Base-by-base conservation (phyloP, 2,329 filamentous ascomycete genomes). In the Epichloe uncinata region DNA sequence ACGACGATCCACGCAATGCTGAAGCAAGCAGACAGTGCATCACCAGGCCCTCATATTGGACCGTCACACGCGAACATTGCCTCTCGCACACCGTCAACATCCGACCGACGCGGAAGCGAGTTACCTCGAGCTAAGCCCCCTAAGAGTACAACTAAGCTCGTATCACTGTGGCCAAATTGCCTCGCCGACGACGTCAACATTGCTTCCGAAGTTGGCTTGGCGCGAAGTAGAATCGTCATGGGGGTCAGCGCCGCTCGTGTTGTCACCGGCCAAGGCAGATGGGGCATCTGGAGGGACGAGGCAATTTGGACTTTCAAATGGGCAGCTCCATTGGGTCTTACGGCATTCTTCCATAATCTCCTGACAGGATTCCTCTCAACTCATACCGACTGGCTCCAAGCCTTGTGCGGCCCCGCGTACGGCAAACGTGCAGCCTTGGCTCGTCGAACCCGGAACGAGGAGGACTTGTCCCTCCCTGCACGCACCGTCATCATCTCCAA, bases 221-320 rank as follows among this genome's bases (percentile, higher is more conserved):
- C 84, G 5, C 75, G 81, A 34, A 71, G 77, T 48, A 74, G 85
- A 48, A 81, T 89, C 20, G 77, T 86, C 2, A 79, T 78, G 48
- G 85, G 85, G 2, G 74, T 89, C 53, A 78, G 81, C 47, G 82
- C 85, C 12, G 75, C 80, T 30, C 74, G 83, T 46, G 85, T 87
- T 16, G 73, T 84, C 45, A 87, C 84, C 1, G 84, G 85, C 2
- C 85, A 89, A 62, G 84, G 84, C 9, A 78, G 84, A 52, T 89
- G 85, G 85, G 84, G 83, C 3, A 84, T 86, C 6, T 89, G 85
- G 85, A 78, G 84, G 11, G 85, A 89, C 54, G 85, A 89, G 63
- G 84, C 84, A 37, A 76, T 84, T 56, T 84, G 82, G 77, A 76
- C 84, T 35, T 79, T 80, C n/a, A 79, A 77, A 54, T 85, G 82